Conservation (phyloP, 306 rosid species). For the Prunus persica region Prunus_persica_NCBIv2 NC_034014.1:29921501-29922000, state of each 20-base stretch:
- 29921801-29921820: slow-evolving; percentile 20
- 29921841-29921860: slow-evolving; percentile 35
- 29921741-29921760: slow-evolving; percentile 3
- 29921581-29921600: neutral
- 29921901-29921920: slow-evolving; percentile 82
- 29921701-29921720: slow-evolving; percentile 32
- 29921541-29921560: neutral
- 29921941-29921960: slow-evolving; percentile 84
- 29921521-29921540: neutral
- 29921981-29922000: slow-evolving; percentile 24
- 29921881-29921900: slow-evolving; percentile 53
- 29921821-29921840: slow-evolving; percentile 13
- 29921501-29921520: neutral
- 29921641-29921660: slow-evolving; percentile 19
- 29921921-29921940: slow-evolving; percentile 75
- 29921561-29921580: neutral
- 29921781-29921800: slow-evolving; percentile 28
- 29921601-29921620: slow-evolving; percentile 42
- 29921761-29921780: slow-evolving; percentile 20
- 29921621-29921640: slow-evolving; percentile 48
- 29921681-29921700: slow-evolving; percentile 35
- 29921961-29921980: slow-evolving; percentile 63
- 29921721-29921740: slow-evolving; percentile 28
- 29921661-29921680: slow-evolving; percentile 24
- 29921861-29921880: slow-evolving; percentile 38